Evolutionary conservation across 179 eudicot species (phyloP).

Genomic region (Spinacia oleracea): DNA sequence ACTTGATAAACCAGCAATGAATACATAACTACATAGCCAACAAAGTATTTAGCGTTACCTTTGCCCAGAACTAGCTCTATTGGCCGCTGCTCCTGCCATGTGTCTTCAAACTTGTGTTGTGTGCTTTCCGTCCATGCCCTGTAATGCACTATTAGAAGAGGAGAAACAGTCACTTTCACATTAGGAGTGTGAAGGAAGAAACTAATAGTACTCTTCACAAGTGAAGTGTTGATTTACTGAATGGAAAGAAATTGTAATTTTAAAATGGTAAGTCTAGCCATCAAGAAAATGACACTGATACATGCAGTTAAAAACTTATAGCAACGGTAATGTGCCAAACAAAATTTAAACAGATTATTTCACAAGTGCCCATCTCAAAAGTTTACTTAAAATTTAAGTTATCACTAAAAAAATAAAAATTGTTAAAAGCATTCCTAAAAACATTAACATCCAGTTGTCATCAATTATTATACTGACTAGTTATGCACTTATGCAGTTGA

Average conservation of each 20-base stretch:
- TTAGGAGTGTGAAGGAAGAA: neutral
- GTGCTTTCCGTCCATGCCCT: slow-evolving; percentile 97
- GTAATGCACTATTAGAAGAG: slow-evolving; percentile 67
- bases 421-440: neutral
- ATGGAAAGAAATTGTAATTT: neutral
- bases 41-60: slow-evolving; percentile 38
- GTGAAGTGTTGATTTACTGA: neutral
- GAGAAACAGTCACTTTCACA: slow-evolving; percentile 5
- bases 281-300: neutral
- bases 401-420: too few relatives aligned
- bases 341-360: neutral
- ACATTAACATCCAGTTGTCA: neutral
- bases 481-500: too few relatives aligned
- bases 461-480: neutral
- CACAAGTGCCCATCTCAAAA: neutral
- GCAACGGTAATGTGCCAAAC: neutral
- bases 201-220: neutral
- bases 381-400: too few relatives aligned
- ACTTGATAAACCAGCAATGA: neutral
- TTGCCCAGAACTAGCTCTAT: slow-evolving; percentile 83
- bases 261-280: neutral
- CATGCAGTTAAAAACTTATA: neutral
- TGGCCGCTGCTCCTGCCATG: slow-evolving; percentile 92
- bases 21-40: neutral
- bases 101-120: slow-evolving; percentile 93